Percentiles rank a stretch among this genome's conserved stretches.
These are phyloP conservation scores for Entomortierella lignicola DNA, from an alignment of 192 early-diverging fungal species.

Conservation along the genomic window DNA sequence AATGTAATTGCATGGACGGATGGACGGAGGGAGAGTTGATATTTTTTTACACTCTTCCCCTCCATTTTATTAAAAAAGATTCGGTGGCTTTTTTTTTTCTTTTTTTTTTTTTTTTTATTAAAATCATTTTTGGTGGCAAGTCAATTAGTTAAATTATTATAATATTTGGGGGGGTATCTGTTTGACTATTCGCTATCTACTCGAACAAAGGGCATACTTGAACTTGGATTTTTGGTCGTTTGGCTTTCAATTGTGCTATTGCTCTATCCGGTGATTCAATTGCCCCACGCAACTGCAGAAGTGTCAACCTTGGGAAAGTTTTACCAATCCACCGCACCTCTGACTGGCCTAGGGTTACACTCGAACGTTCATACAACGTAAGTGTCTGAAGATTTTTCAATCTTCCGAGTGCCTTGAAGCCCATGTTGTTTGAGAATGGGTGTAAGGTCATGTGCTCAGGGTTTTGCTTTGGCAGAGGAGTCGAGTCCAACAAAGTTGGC, in stretches of 20 bases:
- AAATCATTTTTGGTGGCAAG: not conserved
- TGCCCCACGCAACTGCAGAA: conserved; percentile 29
- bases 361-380: conserved; percentile 34
- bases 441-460: not conserved
- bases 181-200: too few species aligned
- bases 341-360: not conserved
- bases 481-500: not conserved
- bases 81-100: not conserved
- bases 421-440: conserved; percentile 28
- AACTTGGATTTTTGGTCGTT: conserved; percentile 2
- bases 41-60: not conserved
- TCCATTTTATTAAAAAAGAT: not conserved
- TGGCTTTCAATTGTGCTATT: not conserved
- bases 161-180: too few species aligned
- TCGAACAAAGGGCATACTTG: conserved; percentile 43
- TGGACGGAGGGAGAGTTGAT: not conserved
- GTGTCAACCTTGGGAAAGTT: conserved; percentile 11
- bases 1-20: not conserved
- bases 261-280: conserved; percentile 20
- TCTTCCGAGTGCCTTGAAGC: conserved; percentile 31
- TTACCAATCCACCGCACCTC: conserved; percentile 42
- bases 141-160: not conserved
- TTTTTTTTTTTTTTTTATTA: not conserved
- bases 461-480: not conserved
- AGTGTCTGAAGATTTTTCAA: conserved; percentile 16